Evolutionary conservation across 768 basidiomycete species (phyloP).

Genomic region (Serendipita indica): DNA sequence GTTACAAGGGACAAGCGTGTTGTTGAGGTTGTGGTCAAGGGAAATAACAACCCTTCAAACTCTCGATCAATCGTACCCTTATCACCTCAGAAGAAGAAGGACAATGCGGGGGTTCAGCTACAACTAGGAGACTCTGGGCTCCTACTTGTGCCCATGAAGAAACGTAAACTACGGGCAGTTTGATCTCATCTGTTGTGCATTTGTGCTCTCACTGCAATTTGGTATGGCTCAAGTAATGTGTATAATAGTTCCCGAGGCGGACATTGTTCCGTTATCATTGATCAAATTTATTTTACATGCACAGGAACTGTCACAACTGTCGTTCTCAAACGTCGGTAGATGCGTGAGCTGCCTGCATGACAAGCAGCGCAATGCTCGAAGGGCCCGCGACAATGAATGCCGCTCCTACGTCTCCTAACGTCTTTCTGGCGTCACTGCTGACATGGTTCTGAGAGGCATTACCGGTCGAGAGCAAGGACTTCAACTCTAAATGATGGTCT

Average conservation of each 20-base stretch:
- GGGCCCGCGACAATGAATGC: slow-evolving; percentile 23
- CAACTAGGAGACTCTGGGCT: not conserved
- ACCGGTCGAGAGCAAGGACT: slow-evolving; percentile 20
- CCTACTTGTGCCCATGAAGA: not conserved
- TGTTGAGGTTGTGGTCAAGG: too few relatives aligned
- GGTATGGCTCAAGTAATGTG: not conserved
- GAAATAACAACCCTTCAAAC: too few relatives aligned
- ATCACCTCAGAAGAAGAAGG: too few relatives aligned
- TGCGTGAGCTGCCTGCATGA: slow-evolving; percentile 10
- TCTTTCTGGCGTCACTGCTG: slow-evolving; percentile 26
- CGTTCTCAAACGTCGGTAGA: not conserved
- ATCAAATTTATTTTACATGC: not conserved
- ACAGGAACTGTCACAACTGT: not conserved
- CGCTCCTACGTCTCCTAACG: slow-evolving; percentile 28
- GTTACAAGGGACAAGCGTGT: too few relatives aligned
- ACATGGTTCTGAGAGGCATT: slow-evolving; percentile 17
- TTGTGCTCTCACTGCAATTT: not conserved
- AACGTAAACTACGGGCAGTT: not conserved
- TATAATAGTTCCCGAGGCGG: not conserved
- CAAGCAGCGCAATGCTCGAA: not conserved
- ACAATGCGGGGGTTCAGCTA: too few relatives aligned
- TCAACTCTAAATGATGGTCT: slow-evolving; percentile 44
- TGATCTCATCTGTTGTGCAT: not conserved
- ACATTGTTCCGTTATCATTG: slow-evolving; percentile 2
- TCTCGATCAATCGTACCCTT: too few relatives aligned